Evolutionary conservation across 2,329 filamentous ascomycete species (phyloP), one percentile per base, ranked within the genome.

Genomic region (Aspergillus sclerotialis): DNA sequence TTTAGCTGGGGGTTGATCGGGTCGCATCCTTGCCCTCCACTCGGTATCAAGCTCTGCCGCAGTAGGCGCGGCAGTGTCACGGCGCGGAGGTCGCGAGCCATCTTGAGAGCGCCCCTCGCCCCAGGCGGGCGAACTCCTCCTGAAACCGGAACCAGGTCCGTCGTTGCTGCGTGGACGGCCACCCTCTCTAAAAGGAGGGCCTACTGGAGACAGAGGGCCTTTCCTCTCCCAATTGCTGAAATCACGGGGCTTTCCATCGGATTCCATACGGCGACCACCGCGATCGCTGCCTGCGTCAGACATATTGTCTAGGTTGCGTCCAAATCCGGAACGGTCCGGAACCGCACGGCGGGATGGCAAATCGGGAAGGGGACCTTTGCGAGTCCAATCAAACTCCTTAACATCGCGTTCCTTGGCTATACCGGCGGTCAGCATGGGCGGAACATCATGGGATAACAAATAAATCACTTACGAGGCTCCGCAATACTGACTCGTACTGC

Each of bases 161-260:
- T 86, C 78, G 40, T 71, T 73, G 57, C 68, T 76, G 43, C 69
- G 64, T 39, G 73, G 67, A 43, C 79, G 71, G 37, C 77, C 74
- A n/a, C n/a, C n/a, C 48, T 78, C 77, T 40, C 77, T 61, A 34
- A 55, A 61, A 18, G 67, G 59, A 15, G 73, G 33, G 70, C 70
- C 47, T 67, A 71, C 64, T 14, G 90, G 86, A 27, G 90, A 85
- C 36, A 96, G 72, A 24, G 92, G 92, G 9, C 92, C 92, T 58
- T 85, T 92, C 51, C 92, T 84, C 65, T 95, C 90, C 92, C 92
- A 98, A 63, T 87, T 93, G 48, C 78, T 75, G 46, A 92, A 83
- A 58, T 93, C 85, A 38, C 86, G 80, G 37, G 78, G 65, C 60
- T 85, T 89, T 47, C 82, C 82, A 58, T 90, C 86, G 33, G 71